Evolutionary conservation across 2,329 filamentous ascomycete genomes (phyloP).

Genomic region (Pseudocercospora vitis): DNA sequence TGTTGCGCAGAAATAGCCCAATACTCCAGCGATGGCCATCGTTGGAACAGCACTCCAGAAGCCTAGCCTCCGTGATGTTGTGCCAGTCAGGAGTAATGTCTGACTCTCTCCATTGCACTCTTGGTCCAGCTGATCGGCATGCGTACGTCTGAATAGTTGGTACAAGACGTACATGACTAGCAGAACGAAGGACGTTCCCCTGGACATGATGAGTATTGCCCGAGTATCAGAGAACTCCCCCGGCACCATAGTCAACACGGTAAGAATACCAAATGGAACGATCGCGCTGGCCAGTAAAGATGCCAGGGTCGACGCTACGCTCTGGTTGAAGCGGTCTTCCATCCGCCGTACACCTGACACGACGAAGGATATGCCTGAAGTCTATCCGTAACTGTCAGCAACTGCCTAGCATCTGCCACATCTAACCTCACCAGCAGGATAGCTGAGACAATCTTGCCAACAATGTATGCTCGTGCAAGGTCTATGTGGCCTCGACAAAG

Average conservation of each 20-base stretch:
- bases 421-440: background rate
- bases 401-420: no score
- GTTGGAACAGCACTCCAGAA: conserved; percentile 4
- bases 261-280: background rate
- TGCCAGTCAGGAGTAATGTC: background rate
- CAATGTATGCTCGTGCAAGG: conserved; percentile 1
- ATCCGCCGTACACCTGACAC: background rate
- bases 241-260: background rate
- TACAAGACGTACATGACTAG: conserved; percentile 2
- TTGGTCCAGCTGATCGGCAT: background rate
- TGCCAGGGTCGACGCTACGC: conserved; percentile 3
- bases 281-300: conserved; percentile 1
- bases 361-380: conserved; percentile 1
- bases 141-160: conserved; percentile 1
- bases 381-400: background rate
- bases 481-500: conserved; percentile 1
- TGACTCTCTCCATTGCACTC: conserved; percentile 8
- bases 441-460: conserved; percentile 3
- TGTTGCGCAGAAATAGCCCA: background rate
- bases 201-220: background rate
- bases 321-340: conserved; percentile 6
- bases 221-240: background rate
- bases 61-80: background rate
- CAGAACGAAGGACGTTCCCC: conserved; percentile 3
- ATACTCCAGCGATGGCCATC: background rate